phyloP scores from a whole-genome alignment of 2,329 filamentous ascomycete species.

The Coccinonectria pachysandricola region DNA sequence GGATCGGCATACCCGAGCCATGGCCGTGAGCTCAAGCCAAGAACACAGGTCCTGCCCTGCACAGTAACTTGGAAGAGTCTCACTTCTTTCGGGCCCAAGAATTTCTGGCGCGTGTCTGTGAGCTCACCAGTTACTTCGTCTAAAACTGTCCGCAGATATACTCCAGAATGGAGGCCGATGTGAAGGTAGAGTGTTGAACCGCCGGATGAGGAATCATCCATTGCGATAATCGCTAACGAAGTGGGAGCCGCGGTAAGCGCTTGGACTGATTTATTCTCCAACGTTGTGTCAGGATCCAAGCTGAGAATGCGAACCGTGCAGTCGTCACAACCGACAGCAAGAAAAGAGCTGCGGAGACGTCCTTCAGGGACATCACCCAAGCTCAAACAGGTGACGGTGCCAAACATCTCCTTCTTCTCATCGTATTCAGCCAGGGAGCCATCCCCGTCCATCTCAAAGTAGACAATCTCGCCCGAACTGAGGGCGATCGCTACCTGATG shows the following conservation, averaged over 20 bases:
- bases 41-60: slow-evolving; percentile 70
- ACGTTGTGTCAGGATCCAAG: slow-evolving; percentile 76
- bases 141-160: slow-evolving; percentile 88
- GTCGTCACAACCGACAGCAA: slow-evolving; percentile 95
- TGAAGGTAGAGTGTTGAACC: slow-evolving; percentile 87
- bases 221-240: slow-evolving; percentile 81
- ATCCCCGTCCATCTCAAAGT: slow-evolving; percentile 94
- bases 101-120: slow-evolving; percentile 88
- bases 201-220: slow-evolving; percentile 86
- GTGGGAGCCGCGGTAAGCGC: slow-evolving; percentile 85
- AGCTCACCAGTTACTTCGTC: slow-evolving; percentile 94
- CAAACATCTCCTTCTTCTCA: slow-evolving; percentile 89
- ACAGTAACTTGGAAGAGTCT: slow-evolving; percentile 88
- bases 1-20: slow-evolving; percentile 93
- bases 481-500: slow-evolving; percentile 88
- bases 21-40: slow-evolving; percentile 85
- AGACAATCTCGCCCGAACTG: slow-evolving; percentile 93
- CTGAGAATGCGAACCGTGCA: slow-evolving; percentile 90
- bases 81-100: slow-evolving; percentile 82
- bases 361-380: slow-evolving; percentile 89
- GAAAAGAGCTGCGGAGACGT: slow-evolving; percentile 76
- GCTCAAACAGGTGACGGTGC: slow-evolving; percentile 89
- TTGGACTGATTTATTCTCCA: slow-evolving; percentile 92
- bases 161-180: slow-evolving; percentile 89
- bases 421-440: slow-evolving; percentile 88